Evolutionary conservation across 805 yeast species (phyloP), one percentile per base, ranked within the genome.

Genomic region (Saccharomycopsis guyanensis): DNA sequence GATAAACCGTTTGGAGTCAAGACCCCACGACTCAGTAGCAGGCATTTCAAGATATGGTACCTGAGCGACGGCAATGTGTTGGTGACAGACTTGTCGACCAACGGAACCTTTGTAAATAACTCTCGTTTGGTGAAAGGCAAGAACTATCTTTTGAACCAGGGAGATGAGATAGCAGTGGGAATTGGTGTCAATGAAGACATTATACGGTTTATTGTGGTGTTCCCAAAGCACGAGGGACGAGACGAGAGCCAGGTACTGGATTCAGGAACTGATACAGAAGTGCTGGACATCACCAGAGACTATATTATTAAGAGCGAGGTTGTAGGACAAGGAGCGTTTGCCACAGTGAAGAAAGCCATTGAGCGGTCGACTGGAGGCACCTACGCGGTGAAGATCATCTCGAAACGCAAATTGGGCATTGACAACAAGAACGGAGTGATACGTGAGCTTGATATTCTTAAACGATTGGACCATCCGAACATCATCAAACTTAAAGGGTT

Each of bases 271-370:
- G 36, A 23, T 33, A 39, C 33, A n/a, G 38, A 36, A 25, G 23
- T 35, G 1, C 27, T 38, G 1, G 88, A 89, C 1, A 78, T 86
- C 8, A 71, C 72, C 56, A 76, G 74, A 49, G 78, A 82, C 57
- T 93, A 81, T 62, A 82, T 86, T 12, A 77, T 91, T 18, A 76
- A 82, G 49, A 86, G 82, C 59, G 95, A 85, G 57, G 80, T 86
- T 13, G 85, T 91, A 1, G 98, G 98, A 1, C 93, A 87, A 56
- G 98, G 98, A n/a, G 97, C 97, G 7, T 91, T 91, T 72, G 97
- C 97, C 4, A 84, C 89, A 1, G 98, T 93, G 24, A 82, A 87
- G 55, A 86, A 86, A 59, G 96, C 94, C 3, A 78, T 89, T 1
- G 93, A 88, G 57, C 73, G 97, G 51, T 64, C 76, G 4, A 79